Base-by-base conservation (phyloP, 1,139 yeast genomes). In the Lodderomyces margitis region DNA sequence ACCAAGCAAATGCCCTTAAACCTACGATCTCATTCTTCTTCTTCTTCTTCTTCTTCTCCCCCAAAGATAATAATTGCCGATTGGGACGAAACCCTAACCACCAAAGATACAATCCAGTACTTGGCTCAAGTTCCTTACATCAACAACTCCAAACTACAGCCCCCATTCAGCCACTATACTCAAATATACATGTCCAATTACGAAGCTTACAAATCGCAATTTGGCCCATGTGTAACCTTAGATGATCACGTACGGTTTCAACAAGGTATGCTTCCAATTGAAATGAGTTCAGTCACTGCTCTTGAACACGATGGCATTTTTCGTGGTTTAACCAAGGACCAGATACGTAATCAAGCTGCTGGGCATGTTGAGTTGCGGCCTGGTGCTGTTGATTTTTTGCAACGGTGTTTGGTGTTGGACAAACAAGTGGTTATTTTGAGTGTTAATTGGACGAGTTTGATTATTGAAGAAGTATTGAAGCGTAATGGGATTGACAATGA, bases 11-110 rank as follows among this genome's bases (percentile, higher is more conserved):
- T n/a, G n/a, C n/a, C n/a, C n/a, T n/a, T n/a, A n/a, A n/a, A n/a
- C n/a, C n/a, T n/a, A n/a, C n/a, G n/a, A n/a, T n/a, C n/a, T n/a
- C n/a, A n/a, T n/a, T n/a, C n/a, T n/a, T 15, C 4, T 15, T 11
- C 5, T 28, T 15, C 19, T n/a, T 28, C 32, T 28, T n/a, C 19
- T 12, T 11, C 37, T 10, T 17, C n/a, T 9, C 34, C 28, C 2
- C 50, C 51, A 10, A 41, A 44, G 11, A 19, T 46, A 30, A 51
- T 78, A 14, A 65, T 78, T 1, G 54, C 76, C 2, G 92, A 84
- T 54, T 84, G 87, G 83, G 92, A 84, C 55, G 91, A 83, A 44
- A 83, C 91, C 0, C 67, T 81, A 21, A 82, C 91, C 0, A 49
- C 55, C 7, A 51, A 57, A 12, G 91, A 84, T 56, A 82, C 91